Evolutionary conservation across 1,284 basidiomycete species (phyloP).

Genomic region (Apiotrichum akiyoshidainum): DNA sequence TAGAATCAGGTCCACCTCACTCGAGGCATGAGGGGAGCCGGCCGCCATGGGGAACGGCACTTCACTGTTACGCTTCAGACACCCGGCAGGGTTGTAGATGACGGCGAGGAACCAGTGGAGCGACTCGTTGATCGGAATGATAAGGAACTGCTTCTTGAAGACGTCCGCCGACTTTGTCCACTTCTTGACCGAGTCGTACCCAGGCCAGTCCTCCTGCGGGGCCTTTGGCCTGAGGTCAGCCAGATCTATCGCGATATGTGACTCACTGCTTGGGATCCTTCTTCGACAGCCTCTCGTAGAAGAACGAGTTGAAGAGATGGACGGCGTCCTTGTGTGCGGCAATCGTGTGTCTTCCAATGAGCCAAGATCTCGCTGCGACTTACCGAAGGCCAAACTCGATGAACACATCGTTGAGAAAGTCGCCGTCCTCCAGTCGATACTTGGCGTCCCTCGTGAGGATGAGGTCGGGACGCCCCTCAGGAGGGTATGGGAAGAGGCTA

Average conservation of each 20-base stretch:
- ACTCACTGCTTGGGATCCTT: constrained; percentile 59
- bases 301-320: constrained; percentile 94
- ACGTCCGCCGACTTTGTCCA: constrained; percentile 85
- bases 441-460: constrained; percentile 75
- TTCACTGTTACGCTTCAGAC: constrained; percentile 26
- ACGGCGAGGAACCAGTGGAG: constrained; percentile 97
- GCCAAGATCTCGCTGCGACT: constrained; percentile 34
- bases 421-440: constrained; percentile 66
- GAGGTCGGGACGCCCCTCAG: constrained; percentile 65
- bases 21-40: too few relatives aligned
- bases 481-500: constrained; percentile 74
- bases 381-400: constrained; percentile 94
- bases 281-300: constrained; percentile 85
- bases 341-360: constrained; percentile 6
- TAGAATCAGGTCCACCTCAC: background rate
- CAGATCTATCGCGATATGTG: constrained; percentile 5
- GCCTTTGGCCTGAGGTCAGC: constrained; percentile 22
- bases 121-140: constrained; percentile 97
- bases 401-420: constrained; percentile 91
- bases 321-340: background rate
- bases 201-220: constrained; percentile 49
- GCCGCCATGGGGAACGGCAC: background rate
- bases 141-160: constrained; percentile 85
- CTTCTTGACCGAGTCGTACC: constrained; percentile 81
- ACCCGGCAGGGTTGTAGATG: constrained; percentile 72